Conservation (phyloP, 2,329 filamentous ascomycete genomes). For the Penicillium sp. region DNA sequence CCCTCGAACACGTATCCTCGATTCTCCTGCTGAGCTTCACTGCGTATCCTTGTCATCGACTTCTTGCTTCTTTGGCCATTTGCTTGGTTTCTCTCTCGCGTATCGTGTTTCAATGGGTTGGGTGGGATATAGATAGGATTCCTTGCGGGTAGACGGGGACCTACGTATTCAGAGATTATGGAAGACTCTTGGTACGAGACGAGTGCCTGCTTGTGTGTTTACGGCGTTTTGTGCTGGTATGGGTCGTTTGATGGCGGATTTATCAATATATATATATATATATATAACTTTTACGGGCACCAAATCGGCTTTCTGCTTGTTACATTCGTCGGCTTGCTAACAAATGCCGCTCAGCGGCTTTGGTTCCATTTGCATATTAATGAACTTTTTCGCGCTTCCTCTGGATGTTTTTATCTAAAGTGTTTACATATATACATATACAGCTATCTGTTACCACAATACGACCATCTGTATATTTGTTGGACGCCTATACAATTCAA, state of each 20-base stretch:
- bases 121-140: background rate
- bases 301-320: background rate
- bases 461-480: too few relatives aligned
- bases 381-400: too few relatives aligned
- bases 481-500: too few relatives aligned
- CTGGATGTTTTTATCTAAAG: too few relatives aligned
- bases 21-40: background rate
- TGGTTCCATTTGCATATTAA: too few relatives aligned
- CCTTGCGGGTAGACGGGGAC: background rate
- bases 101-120: slow-evolving; percentile 6
- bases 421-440: too few relatives aligned
- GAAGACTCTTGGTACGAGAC: background rate
- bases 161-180: background rate
- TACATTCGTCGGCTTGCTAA: background rate
- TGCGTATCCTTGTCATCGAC: background rate
- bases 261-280: background rate
- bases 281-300: background rate
- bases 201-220: background rate
- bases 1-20: slow-evolving; percentile 9
- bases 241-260: background rate
- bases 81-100: slow-evolving; percentile 3
- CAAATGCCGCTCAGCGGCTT: too few relatives aligned
- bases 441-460: too few relatives aligned
- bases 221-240: background rate
- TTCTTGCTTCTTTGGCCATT: background rate